Evolutionary conservation across 257 asterid species (phyloP).

Genomic region (Gardenia jasminoides): DNA sequence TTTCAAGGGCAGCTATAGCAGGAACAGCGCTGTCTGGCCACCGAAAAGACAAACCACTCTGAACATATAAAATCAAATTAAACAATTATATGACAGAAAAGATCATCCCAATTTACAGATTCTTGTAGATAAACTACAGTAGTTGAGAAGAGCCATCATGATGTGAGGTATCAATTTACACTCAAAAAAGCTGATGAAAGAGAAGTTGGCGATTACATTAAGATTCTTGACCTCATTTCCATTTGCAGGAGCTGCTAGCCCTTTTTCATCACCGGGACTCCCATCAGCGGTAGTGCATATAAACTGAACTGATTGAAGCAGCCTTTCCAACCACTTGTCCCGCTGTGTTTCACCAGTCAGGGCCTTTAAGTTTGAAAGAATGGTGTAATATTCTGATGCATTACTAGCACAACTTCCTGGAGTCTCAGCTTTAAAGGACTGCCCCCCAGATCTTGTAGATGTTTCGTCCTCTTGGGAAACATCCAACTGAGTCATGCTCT

Average conservation of each 20-base stretch:
- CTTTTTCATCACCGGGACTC: conserved; percentile 41
- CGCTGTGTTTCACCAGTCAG: conserved; percentile 68
- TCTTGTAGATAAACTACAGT: neutral
- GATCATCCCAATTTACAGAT: neutral
- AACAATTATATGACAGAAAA: conserved; percentile 6
- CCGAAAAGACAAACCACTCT: conserved; percentile 40
- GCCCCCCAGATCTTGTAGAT: conserved; percentile 38
- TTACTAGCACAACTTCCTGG: conserved; percentile 54
- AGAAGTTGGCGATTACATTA: conserved; percentile 26
- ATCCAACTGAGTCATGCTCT: conserved; percentile 57
- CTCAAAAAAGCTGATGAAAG: neutral
- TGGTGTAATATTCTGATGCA: conserved; percentile 47
- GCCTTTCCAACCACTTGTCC: conserved; percentile 74
- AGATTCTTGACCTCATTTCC: conserved; percentile 39
- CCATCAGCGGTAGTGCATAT: conserved; percentile 42
- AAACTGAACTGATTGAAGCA: conserved; percentile 58
- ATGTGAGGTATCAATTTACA: neutral
- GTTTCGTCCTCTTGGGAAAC: conserved; percentile 67
- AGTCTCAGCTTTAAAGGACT: conserved; percentile 55
- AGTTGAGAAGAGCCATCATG: neutral
- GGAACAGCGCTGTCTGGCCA: conserved; percentile 77
- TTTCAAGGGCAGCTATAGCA: conserved; percentile 66
- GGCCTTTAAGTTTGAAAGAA: conserved; percentile 44
- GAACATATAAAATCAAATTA: conserved; percentile 20
- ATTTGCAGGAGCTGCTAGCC: conserved; percentile 27